Conservation (phyloP, 1,284 basidiomycete species). For the Serendipita sp. region DNA sequence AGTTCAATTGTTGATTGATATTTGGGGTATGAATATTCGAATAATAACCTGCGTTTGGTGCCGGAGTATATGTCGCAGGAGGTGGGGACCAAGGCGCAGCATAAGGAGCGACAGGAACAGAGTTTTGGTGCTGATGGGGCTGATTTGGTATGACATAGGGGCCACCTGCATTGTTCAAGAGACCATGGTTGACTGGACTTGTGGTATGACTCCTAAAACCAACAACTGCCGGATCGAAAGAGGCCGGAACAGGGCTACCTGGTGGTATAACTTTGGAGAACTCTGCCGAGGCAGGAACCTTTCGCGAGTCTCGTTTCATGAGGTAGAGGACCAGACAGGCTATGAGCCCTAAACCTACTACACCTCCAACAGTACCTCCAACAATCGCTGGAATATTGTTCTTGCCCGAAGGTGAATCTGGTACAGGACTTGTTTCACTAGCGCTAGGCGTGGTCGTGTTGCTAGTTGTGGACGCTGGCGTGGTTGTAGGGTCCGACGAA, state of each 20-base stretch:
- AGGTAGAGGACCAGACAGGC: not conserved
- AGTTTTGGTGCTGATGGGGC: not conserved
- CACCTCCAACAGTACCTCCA: not conserved
- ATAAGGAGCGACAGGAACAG: not conserved
- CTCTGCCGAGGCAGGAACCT: not conserved
- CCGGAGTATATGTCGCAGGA: not conserved
- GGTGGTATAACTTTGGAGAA: constrained; percentile 3
- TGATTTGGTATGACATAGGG: not conserved
- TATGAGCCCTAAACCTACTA: not conserved
- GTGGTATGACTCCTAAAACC: not conserved
- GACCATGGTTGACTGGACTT: not conserved
- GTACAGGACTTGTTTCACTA: not conserved
- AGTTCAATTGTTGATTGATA: not conserved
- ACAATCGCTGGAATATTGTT: not conserved
- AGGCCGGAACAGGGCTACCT: not conserved
- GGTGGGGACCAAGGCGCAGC: constrained; percentile 4
- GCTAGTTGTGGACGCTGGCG: not conserved
- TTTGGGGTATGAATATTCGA: not conserved
- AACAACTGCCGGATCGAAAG: not conserved
- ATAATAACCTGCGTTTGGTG: not conserved
- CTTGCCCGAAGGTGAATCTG: not conserved
- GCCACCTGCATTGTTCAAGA: not conserved
- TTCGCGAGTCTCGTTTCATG: not conserved
- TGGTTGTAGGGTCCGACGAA: not conserved
- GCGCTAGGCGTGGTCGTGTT: not conserved